These are phyloP conservation scores for Hansfordia pulvinata DNA, from an alignment of 2,329 filamentous ascomycete genomes.

Conservation along the genomic window DNA sequence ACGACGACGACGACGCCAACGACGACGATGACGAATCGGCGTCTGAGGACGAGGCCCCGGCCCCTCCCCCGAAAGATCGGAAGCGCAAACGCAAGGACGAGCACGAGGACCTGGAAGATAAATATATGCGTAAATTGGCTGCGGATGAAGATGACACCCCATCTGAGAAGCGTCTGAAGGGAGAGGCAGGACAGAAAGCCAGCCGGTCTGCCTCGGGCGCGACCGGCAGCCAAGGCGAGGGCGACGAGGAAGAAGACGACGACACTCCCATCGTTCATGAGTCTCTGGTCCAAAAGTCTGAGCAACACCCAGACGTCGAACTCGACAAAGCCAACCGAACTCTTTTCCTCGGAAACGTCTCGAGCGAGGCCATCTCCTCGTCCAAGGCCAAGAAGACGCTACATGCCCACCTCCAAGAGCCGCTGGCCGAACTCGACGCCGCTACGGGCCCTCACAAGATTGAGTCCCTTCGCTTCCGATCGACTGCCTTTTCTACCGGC, in stretches of 20 bases:
- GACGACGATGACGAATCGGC: constrained; percentile 27
- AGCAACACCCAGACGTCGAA: constrained; percentile 34
- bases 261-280: constrained; percentile 38
- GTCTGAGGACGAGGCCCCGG: constrained; percentile 27
- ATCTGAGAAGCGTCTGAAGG: constrained; percentile 39
- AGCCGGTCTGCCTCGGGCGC: constrained; percentile 4
- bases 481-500: constrained; percentile 67
- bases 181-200: constrained; percentile 17
- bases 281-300: constrained; percentile 37
- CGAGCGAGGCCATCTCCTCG: constrained; percentile 66
- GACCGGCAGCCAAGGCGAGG: constrained; percentile 11
- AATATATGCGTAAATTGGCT: constrained; percentile 54
- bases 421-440: constrained; percentile 41
- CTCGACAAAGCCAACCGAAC: constrained; percentile 80
- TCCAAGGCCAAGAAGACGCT: constrained; percentile 71
- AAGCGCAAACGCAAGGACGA: constrained; percentile 57
- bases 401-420: constrained; percentile 63
- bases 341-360: constrained; percentile 87
- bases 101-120: constrained; percentile 56
- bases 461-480: constrained; percentile 88
- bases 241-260: constrained; percentile 20
- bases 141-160: constrained; percentile 41
- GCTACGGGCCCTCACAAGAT: constrained; percentile 50
- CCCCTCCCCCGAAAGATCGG: constrained; percentile 32
- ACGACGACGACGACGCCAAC: constrained; percentile 20